phyloP scores from a whole-genome alignment of 495 filamentous ascomycete genomes.

The Apiosordaria backusii region DNA sequence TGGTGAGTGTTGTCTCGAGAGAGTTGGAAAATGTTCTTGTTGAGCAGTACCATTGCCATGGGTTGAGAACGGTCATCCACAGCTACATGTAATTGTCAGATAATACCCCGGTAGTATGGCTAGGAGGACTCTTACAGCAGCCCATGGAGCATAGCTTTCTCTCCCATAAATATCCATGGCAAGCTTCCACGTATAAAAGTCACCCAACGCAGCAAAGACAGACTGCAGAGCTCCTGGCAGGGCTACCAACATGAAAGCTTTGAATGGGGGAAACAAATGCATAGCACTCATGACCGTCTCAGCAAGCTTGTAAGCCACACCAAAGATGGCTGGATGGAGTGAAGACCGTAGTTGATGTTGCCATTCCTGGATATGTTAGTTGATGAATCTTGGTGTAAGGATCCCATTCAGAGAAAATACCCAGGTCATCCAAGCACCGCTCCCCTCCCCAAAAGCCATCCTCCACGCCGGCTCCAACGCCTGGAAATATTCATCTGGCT shows the following conservation, averaged over 20 bases:
- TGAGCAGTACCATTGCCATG: conserved; percentile 97
- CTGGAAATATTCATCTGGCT: conserved; percentile 99
- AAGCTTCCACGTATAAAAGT: conserved; percentile 88
- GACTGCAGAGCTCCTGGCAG: conserved; percentile 76
- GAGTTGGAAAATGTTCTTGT: conserved; percentile 92
- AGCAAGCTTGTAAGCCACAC: conserved; percentile 64
- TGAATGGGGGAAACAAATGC: conserved; percentile 44
- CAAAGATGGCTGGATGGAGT: conserved; percentile 84
- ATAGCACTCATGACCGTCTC: conserved; percentile 51
- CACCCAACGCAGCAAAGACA: conserved; percentile 69
- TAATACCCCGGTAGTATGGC: not conserved
- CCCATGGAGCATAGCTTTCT: conserved; percentile 60
- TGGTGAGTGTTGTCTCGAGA: conserved; percentile 82
- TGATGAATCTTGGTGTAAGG: not conserved
- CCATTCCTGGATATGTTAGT: conserved; percentile 74
- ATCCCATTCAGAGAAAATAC: conserved; percentile 47
- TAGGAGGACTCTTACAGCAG: conserved; percentile 50
- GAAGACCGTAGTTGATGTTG: conserved; percentile 83
- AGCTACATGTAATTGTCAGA: conserved; percentile 28
- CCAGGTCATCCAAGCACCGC: conserved; percentile 95
- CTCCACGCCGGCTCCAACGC: conserved; percentile 94
- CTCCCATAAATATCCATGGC: conserved; percentile 68
- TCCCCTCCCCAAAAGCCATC: conserved; percentile 71
- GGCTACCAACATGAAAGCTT: conserved; percentile 62
- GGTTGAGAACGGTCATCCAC: conserved; percentile 70